phyloP scores from a whole-genome alignment of 202 grass and related monocot species.

The Schoenoplectus tabernaemontani region DNA sequence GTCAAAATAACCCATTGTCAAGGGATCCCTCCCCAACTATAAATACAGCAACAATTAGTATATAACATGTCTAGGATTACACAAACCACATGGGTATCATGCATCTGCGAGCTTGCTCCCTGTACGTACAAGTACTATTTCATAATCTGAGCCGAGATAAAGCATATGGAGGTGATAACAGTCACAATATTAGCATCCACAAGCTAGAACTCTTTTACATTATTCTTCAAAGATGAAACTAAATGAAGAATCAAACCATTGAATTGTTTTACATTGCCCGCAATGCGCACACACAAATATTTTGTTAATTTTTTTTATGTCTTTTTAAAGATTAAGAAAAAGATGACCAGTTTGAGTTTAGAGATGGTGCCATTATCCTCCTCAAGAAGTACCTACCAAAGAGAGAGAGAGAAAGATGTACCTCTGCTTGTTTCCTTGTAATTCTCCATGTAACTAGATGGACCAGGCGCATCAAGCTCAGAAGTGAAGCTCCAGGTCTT shows the following conservation, averaged over 20 bases:
- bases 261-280: no score
- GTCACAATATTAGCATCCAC: no score
- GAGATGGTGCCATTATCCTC: not conserved
- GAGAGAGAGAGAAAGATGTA: slow-evolving; percentile 24
- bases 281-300: no score
- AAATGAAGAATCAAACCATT: no score
- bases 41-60: not conserved
- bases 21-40: no score
- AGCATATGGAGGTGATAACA: no score
- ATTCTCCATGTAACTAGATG: slow-evolving; percentile 57
- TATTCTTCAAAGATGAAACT: no score
- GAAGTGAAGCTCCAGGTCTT: slow-evolving; percentile 56
- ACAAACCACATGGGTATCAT: slow-evolving; percentile 10
- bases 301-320: no score
- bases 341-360: slow-evolving; percentile 4
- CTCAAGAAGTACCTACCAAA: not conserved
- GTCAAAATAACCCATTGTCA: no score
- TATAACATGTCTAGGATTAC: not conserved
- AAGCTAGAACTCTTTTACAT: no score
- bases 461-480: slow-evolving; percentile 56
- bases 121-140: slow-evolving; percentile 9
- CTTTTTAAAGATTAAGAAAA: no score
- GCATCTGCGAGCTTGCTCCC: not conserved
- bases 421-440: slow-evolving; percentile 85
- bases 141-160: no score